These are phyloP conservation scores for Fusarium nygamai DNA, from an alignment of 2,329 filamentous ascomycete genomes.

Conservation along the genomic window DNA sequence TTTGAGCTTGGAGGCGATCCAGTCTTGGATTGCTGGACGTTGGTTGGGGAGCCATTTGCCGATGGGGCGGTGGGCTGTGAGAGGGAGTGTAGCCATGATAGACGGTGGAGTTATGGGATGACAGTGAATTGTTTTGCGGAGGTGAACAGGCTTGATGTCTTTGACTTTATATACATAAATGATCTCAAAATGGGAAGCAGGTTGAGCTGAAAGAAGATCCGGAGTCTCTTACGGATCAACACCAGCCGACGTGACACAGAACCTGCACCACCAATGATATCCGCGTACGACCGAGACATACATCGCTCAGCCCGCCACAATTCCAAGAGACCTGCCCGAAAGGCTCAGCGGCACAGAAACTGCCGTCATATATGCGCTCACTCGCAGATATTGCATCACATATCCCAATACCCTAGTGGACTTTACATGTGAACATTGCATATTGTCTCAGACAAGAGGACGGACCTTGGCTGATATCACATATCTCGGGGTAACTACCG, in stretches of 20 bases:
- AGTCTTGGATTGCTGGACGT: neutral
- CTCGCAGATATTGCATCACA: neutral
- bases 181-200: fast-evolving
- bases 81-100: neutral
- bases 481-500: neutral
- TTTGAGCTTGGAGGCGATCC: neutral
- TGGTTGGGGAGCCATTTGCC: neutral
- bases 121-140: no score
- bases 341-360: neutral
- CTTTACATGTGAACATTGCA: neutral
- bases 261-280: neutral
- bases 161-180: neutral
- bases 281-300: neutral
- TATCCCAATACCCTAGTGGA: neutral
- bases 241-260: neutral
- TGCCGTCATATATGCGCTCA: neutral
- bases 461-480: neutral
- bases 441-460: no score
- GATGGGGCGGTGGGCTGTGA: neutral
- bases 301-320: neutral
- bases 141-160: no score
- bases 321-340: neutral
- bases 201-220: neutral
- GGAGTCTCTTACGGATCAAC: neutral
- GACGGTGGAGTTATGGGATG: fast-evolving